phyloP scores from a whole-genome alignment of 805 yeast genomes.

The Torulaspora indica region DNA sequence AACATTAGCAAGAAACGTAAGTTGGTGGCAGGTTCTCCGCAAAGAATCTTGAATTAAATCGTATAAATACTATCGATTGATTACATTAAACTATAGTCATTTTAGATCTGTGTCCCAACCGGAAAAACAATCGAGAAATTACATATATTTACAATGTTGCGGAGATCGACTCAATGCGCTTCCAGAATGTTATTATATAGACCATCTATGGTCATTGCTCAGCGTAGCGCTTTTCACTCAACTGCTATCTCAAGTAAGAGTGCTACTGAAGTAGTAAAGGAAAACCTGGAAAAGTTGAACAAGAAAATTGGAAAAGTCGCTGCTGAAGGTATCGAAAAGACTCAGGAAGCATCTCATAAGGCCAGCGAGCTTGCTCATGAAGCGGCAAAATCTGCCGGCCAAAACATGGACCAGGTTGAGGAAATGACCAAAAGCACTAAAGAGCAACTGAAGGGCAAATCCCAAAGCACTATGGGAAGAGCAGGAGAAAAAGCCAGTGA shows the following conservation, averaged over 20 bases:
- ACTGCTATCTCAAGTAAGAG: conserved; percentile 6
- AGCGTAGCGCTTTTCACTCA: conserved; percentile 7
- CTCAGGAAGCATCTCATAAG: conserved; percentile 21
- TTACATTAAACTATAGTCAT: neutral
- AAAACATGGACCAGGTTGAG: conserved; percentile 6
- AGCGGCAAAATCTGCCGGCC: conserved; percentile 6
- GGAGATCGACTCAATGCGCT: conserved; percentile 6
- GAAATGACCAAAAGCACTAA: conserved; percentile 4
- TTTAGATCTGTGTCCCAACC: neutral
- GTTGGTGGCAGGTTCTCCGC: neutral
- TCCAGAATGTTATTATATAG: conserved; percentile 9
- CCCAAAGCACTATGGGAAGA: conserved; percentile 9
- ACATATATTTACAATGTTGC: conserved; percentile 3
- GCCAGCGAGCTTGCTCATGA: conserved; percentile 9
- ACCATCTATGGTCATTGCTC: conserved; percentile 13
- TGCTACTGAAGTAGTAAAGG: conserved; percentile 16
- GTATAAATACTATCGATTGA: conserved; percentile 1
- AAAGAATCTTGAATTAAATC: neutral
- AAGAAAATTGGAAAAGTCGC: conserved; percentile 26
- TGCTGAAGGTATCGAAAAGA: conserved; percentile 27
- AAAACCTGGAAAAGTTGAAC: conserved; percentile 23
- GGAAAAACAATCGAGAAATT: conserved; percentile 3
- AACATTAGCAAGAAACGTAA: neutral
- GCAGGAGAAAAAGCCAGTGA: conserved; percentile 15
- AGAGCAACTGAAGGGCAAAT: conserved; percentile 4